Conservation (phyloP, 768 basidiomycete genomes). For the Mycena rosella region DNA sequence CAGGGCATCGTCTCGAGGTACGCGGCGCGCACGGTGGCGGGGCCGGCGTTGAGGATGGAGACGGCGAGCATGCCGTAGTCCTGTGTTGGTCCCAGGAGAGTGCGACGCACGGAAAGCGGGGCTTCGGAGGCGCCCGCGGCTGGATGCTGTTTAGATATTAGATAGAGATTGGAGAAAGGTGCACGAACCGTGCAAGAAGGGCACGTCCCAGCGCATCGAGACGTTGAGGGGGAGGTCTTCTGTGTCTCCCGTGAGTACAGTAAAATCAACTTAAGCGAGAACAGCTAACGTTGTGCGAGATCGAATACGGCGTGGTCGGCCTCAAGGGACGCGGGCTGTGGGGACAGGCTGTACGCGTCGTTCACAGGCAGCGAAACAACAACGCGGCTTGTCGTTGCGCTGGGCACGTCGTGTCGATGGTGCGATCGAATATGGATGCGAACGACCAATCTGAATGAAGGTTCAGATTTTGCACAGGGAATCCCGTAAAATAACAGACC, state of each 20-base stretch:
- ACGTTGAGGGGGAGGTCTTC: slow-evolving; percentile 66
- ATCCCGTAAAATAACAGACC: no score
- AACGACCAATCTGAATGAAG: slow-evolving; percentile 87
- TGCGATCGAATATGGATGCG: slow-evolving; percentile 73
- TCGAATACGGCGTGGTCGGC: slow-evolving; percentile 61
- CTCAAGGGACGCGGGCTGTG: slow-evolving; percentile 59
- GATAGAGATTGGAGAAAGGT: no score
- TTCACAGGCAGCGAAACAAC: slow-evolving; percentile 61
- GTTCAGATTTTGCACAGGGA: no score
- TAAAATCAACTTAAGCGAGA: not conserved
- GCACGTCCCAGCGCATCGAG: slow-evolving; percentile 65
- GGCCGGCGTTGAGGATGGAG: slow-evolving; percentile 70
- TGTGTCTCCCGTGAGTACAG: slow-evolving; percentile 40
- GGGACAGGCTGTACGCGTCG: slow-evolving; percentile 60
- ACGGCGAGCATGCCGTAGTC: slow-evolving; percentile 80
- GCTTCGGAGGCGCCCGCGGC: slow-evolving; percentile 48
- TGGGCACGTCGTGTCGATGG: slow-evolving; percentile 74
- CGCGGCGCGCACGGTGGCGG: slow-evolving; percentile 58
- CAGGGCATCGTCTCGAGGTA: slow-evolving; percentile 97
- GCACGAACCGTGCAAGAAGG: slow-evolving; percentile 74
- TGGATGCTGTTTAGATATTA: no score
- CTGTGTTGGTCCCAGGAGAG: slow-evolving; percentile 82
- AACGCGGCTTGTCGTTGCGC: slow-evolving; percentile 72
- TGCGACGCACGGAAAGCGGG: slow-evolving; percentile 74
- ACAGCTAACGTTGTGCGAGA: slow-evolving; percentile 58